These are phyloP conservation scores for Naganishia kalamii DNA, from an alignment of 768 basidiomycete species.

Conservation along the genomic window DNA sequence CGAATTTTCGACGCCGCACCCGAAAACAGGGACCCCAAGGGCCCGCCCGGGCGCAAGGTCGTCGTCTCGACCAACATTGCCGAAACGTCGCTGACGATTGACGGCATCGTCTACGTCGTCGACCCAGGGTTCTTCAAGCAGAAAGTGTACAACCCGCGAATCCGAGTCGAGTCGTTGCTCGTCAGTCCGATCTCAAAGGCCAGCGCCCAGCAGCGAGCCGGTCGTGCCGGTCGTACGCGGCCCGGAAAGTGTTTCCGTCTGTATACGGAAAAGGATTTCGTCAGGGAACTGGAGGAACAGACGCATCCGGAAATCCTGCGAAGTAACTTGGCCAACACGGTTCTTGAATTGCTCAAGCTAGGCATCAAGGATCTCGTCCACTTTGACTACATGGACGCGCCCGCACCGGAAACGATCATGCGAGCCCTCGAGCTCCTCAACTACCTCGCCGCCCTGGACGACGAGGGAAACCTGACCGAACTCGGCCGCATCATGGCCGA, in stretches of 20 bases:
- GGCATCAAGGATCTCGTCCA: constrained; percentile 85
- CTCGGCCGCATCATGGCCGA: constrained; percentile 91
- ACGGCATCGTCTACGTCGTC: constrained; percentile 98
- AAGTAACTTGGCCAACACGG: constrained; percentile 86
- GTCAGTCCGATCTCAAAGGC: constrained; percentile 96
- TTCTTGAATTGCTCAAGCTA: constrained; percentile 86
- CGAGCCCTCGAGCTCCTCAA: constrained; percentile 89
- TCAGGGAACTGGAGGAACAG: constrained; percentile 91
- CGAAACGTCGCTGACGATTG: constrained; percentile 94
- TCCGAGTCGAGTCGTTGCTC: constrained; percentile 86
- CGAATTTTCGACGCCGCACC: constrained; percentile 92
- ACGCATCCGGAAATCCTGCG: constrained; percentile 93
- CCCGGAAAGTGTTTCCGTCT: constrained; percentile 96
- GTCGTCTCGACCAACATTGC: constrained; percentile 96
- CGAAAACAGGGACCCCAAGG: constrained; percentile 54
- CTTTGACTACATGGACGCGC: constrained; percentile 78
- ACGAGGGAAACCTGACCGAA: constrained; percentile 81
- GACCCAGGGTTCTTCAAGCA: constrained; percentile 97
- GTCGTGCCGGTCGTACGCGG: constrained; percentile 89
- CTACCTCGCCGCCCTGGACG: constrained; percentile 83
- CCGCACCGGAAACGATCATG: constrained; percentile 94
- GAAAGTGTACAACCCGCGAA: constrained; percentile 95
- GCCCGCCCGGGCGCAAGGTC: constrained; percentile 84
- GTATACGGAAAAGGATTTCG: constrained; percentile 96
- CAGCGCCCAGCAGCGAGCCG: constrained; percentile 89